These are phyloP conservation scores for Brassica incana DNA, from an alignment of 345 rosid genomes.

Conservation along the genomic window DNA sequence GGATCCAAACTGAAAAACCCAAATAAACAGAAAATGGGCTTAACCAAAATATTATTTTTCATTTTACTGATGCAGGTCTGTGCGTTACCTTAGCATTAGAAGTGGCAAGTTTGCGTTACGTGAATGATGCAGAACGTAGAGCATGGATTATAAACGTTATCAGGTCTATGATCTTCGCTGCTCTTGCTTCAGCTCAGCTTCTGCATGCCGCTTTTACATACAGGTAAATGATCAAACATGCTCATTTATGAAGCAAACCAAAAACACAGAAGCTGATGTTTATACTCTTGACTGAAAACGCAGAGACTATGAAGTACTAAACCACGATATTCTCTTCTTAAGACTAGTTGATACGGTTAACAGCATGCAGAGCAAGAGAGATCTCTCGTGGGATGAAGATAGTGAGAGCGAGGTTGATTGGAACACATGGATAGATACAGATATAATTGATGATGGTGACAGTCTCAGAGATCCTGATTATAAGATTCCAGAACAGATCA, in stretches of 20 bases:
- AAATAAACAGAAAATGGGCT: too few relatives aligned
- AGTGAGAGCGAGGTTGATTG: constrained; percentile 55
- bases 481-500: constrained; percentile 41
- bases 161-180: constrained; percentile 48
- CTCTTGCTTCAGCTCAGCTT: constrained; percentile 53
- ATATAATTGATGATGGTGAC: constrained; percentile 54
- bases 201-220: constrained; percentile 65
- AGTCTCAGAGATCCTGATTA: constrained; percentile 61
- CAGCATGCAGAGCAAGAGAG: constrained; percentile 45
- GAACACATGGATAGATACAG: constrained; percentile 61
- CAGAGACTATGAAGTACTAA: constrained; percentile 79
- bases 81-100: constrained; percentile 55
- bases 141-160: constrained; percentile 45
- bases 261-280: constrained; percentile 6
- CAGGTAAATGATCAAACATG: constrained; percentile 46
- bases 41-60: background rate
- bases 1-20: too few relatives aligned
- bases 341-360: constrained; percentile 63
- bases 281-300: constrained; percentile 1
- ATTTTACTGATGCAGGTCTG: constrained; percentile 46
- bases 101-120: constrained; percentile 50
- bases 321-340: constrained; percentile 59
- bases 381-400: constrained; percentile 48
- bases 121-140: constrained; percentile 49
- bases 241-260: background rate